Evolutionary conservation across 768 basidiomycete species (phyloP).

Genomic region (Hypholoma sublateritium): DNA sequence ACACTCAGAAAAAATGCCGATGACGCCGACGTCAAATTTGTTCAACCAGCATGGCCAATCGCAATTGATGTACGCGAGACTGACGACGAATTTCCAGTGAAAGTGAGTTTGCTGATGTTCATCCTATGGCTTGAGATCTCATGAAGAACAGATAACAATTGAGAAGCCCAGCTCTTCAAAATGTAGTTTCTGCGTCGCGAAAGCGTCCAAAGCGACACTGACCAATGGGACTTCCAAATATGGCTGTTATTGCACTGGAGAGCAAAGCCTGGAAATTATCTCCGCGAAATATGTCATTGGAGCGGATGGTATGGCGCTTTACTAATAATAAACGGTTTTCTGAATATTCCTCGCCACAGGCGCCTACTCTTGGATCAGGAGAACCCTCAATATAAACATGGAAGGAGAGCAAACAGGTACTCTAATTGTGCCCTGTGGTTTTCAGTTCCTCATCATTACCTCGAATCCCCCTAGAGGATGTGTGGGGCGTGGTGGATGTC

Average conservation of each 20-base stretch:
- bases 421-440: too few species aligned
- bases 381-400: conserved; percentile 7
- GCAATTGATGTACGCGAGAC: neutral
- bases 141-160: too few species aligned
- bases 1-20: conserved; percentile 9
- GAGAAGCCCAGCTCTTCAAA: too few species aligned
- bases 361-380: conserved; percentile 11
- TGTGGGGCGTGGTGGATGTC: conserved; percentile 14
- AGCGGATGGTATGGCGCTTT: conserved; percentile 7
- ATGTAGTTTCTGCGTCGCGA: too few species aligned
- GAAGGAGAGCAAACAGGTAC: conserved; percentile 12
- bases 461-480: conserved; percentile 4
- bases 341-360: neutral
- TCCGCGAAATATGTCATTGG: conserved; percentile 10
- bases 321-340: too few species aligned
- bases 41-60: conserved; percentile 8
- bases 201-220: too few species aligned
- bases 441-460: neutral
- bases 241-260: too few species aligned
- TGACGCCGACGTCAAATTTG: conserved; percentile 3
- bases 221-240: too few species aligned
- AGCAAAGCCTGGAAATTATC: neutral
- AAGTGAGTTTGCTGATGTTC: neutral
- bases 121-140: too few species aligned
- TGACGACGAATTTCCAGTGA: neutral